Base-by-base conservation (phyloP, 805 yeast species). In the Komagataella pastoris region DNA sequence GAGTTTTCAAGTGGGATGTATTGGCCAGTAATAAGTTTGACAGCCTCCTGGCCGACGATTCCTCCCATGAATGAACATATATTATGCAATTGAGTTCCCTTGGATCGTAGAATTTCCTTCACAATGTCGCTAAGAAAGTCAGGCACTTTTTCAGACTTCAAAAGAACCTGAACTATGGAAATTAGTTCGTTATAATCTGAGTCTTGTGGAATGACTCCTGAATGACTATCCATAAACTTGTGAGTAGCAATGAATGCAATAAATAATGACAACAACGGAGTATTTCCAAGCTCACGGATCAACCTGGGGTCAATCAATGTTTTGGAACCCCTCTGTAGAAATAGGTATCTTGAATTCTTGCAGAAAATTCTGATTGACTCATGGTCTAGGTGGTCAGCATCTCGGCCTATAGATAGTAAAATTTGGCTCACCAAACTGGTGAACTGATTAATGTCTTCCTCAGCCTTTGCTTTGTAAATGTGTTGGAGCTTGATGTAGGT, bases 31-130 rank as follows among this genome's bases (percentile, higher is more conserved):
- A 86, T 58, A 3, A 77, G 54, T 58, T 93, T 91, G 50, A 88
- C 71, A 3, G 78, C 80, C 62, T 91, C 99, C 61, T 91, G 97
- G 3, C 88, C 83, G 0, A 80, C 89, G 10, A 90, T 69, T 0
- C 97, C 98, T 1, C 97, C 98, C 56, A 87, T 69, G 3, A 88
- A 65, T 3, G 96, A 73, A 18, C 83, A 68, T 14, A 79, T 72
- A 57, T 84, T 83, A 54, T 79, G 82, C 12, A 79, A 50, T 55
- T 77, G 80, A 0, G 58, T 53, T 3, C 77, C 77, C 4, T 70
- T 62, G 6, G 64, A 57, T 53, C 76, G 55, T 3, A 67, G 53
- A 49, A 81, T 62, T 53, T 74, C 77, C 45, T 65, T 64, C 12
- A 77, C 57, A 7, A 69, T 60, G 47, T 72, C 72, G 12, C 64